A percentile compares a stretch with the other conserved stretches of the same genome.
These are phyloP conservation scores for Amphibolis antarctica DNA, from an alignment of 106 monocot species.

Conservation along the genomic window DNA sequence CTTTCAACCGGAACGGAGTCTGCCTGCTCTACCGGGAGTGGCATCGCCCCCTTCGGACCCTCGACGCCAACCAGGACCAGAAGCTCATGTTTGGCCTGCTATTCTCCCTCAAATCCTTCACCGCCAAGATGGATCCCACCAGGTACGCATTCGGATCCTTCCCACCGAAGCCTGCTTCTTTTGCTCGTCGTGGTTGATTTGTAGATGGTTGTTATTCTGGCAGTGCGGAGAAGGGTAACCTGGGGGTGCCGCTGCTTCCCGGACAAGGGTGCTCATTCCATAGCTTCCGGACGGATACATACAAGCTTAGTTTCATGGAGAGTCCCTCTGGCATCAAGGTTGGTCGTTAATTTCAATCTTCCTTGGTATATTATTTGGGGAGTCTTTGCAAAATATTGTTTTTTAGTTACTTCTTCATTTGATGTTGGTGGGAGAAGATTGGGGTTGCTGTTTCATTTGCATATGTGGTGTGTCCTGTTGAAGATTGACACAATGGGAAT, in stretches of 20 bases:
- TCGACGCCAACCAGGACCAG: slow-evolving; percentile 79
- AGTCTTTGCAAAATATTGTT: not conserved
- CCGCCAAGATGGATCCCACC: slow-evolving; percentile 91
- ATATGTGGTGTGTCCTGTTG: too few species aligned
- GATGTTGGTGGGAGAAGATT: too few species aligned
- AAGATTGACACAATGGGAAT: too few species aligned
- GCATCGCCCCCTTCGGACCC: slow-evolving; percentile 82
- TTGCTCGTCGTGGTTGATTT: not conserved
- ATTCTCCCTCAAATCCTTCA: slow-evolving; percentile 98
- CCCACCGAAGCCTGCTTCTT: not conserved
- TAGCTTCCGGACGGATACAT: slow-evolving; percentile 86
- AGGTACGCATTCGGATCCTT: slow-evolving; percentile 23
- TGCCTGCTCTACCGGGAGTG: slow-evolving; percentile 90
- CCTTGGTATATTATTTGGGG: too few species aligned
- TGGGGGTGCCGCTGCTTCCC: slow-evolving; percentile 86
- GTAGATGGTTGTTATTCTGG: not conserved
- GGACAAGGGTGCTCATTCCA: slow-evolving; percentile 94
- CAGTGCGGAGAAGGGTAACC: slow-evolving; percentile 76
- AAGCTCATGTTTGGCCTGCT: slow-evolving; percentile 99
- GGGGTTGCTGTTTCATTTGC: too few species aligned
- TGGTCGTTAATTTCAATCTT: not conserved
- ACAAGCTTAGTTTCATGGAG: slow-evolving; percentile 92
- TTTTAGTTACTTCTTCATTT: not conserved
- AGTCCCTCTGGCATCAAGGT: slow-evolving; percentile 96
- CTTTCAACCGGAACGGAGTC: slow-evolving; percentile 81